These are phyloP conservation scores for Saccharomyces pastorianus DNA, from an alignment of 1,139 yeast genomes.

Conservation along the genomic window DNA sequence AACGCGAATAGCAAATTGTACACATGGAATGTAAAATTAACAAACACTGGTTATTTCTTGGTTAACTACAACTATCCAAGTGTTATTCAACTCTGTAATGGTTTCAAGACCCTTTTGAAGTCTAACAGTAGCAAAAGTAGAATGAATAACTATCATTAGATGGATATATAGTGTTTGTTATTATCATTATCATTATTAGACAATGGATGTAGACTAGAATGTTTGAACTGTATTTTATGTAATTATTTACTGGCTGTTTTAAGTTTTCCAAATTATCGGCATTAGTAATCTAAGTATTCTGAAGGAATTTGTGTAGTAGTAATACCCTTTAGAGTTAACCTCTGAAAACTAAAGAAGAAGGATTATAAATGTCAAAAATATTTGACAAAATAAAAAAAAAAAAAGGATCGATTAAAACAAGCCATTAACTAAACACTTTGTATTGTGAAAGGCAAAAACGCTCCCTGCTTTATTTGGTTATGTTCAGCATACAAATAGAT, in stretches of 20 bases:
- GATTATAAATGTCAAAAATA: no score
- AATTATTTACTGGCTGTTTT: background rate
- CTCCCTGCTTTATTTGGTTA: background rate
- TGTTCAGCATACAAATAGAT: background rate
- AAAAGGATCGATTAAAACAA: no score
- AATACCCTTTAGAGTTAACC: no score
- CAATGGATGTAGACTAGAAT: background rate
- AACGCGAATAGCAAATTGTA: conserved; percentile 56
- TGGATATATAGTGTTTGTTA: background rate
- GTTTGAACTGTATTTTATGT: background rate
- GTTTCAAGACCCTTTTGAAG: conserved; percentile 60
- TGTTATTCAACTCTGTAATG: conserved; percentile 82
- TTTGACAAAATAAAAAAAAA: no score
- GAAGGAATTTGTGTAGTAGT: no score
- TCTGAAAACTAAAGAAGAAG: no score
- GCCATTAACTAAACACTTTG: no score
- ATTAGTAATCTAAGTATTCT: no score
- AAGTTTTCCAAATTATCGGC: background rate
- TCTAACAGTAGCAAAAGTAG: conserved; percentile 23
- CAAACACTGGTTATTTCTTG: conserved; percentile 77
- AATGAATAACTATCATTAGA: background rate
- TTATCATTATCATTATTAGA: background rate
- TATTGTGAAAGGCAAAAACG: no score
- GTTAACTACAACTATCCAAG: conserved; percentile 78
- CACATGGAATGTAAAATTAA: conserved; percentile 85